Evolutionary conservation across 2,329 filamentous ascomycete genomes (phyloP), one percentile per base, ranked within the genome.

Genomic region (Hansfordia pulvinata): DNA sequence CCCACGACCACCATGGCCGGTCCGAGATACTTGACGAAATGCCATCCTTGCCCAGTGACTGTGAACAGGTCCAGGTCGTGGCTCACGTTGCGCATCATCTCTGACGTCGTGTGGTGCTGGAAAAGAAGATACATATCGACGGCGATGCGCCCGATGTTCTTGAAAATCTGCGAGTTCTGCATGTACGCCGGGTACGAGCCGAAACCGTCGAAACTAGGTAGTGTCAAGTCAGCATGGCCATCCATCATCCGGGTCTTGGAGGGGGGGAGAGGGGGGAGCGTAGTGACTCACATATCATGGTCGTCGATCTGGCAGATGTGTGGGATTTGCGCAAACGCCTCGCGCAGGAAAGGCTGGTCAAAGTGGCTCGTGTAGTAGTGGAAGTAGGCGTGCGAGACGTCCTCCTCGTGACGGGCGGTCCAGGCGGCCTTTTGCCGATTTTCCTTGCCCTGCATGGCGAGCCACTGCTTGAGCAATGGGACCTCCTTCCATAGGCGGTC

Each of bases 291-390:
- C 84, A 98, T 94, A 41, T 98, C 90, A 51, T 96, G 90, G 44
- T 96, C 90, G 45, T 98, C 86, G 28, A 98, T 75, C 47, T 92
- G 84, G 41, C 92, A 65, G 28, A 98, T 62, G 46, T 94, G 86
- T 20, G 90, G 90, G 35, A 98, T 94, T 56, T 98, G 90, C 13
- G 90, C 90, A 59, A 93, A 98, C 1, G 88, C 86, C 53, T 98
- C 90, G 33, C 90, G 66, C 38, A 98, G 53, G 51, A 92, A 88
- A 6, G 88, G 86, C 53, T 98, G 90, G 47, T 98, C 90, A 48
- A 98, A 96, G 51, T 96, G 88, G 40, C 85, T 93, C 2, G 86
- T 93, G 49, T 98, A 98, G 52, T 93, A 98, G 52, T 98, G 90
- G 53, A 98, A 98, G 57, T 93, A 98, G 6, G 90, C 86, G 53